Conservation (phyloP, 2,329 filamentous ascomycete genomes). For the Colletotrichum sp. region DNA sequence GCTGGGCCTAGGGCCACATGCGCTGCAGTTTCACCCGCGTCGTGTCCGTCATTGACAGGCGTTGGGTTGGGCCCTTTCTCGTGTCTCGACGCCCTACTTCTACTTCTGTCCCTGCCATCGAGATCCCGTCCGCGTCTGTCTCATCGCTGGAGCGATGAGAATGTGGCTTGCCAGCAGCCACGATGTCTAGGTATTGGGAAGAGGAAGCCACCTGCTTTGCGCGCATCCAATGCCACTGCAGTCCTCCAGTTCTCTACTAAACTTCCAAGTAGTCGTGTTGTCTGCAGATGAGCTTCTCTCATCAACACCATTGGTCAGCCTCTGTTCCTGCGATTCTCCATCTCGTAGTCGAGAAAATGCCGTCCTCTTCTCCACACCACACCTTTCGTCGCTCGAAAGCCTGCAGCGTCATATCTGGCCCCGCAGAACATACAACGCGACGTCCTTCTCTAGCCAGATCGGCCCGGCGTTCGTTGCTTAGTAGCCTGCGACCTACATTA, state of each 20-base stretch:
- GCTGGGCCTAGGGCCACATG: background rate
- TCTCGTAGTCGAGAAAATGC: background rate
- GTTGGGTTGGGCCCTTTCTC: background rate
- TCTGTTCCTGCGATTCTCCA: background rate
- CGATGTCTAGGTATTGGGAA: background rate
- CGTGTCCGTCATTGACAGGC: background rate
- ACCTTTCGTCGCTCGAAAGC: background rate
- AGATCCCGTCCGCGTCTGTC: background rate
- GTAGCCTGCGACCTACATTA: background rate
- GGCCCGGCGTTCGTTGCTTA: background rate
- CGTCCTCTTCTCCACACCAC: background rate
- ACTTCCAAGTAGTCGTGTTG: background rate
- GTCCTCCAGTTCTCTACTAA: background rate
- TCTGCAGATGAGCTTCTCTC: background rate
- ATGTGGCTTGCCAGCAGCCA: background rate
- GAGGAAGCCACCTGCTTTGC: background rate
- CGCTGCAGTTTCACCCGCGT: background rate
- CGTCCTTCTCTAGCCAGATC: background rate
- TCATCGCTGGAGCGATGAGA: background rate
- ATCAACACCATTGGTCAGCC: background rate
- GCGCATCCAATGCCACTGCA: background rate
- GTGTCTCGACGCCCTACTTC: background rate
- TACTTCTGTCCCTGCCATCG: background rate
- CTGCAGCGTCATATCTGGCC: background rate
- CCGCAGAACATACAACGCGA: background rate